Evolutionary conservation across 2,329 filamentous ascomycete species (phyloP), one percentile per base, ranked within the genome.

Genomic region (Trichoderma afroharzianum): DNA sequence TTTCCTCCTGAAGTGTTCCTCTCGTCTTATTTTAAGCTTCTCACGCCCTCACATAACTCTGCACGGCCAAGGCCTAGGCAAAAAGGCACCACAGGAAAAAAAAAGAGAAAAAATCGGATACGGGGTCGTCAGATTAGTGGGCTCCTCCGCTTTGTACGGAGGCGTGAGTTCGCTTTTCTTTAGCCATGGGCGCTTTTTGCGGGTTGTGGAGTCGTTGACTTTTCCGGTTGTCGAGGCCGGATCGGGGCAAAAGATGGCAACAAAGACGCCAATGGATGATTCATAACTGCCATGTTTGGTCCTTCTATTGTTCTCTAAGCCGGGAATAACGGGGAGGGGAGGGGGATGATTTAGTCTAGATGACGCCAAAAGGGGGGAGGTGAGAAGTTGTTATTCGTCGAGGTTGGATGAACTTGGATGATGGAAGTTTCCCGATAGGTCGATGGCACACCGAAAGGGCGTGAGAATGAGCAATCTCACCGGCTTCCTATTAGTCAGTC

Each of bases 221-320:
- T 24, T 57, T 43, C 36, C n/a, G 47, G 47, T 24, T 24, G 24
- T 33, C 9, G 14, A 67, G 30, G 30, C 66, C 66, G 32, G 9
- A 62, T 69, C 66, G 66, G 66, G 66, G 66, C 66, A 69, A 69
- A 69, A 62, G 43, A 61, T 30, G 39, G 39, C 66, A 69, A 69
- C 36, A 36, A 36, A 28, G 66, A 62, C 66, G 66, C 66, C 66
- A 64, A 47, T 47, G 55, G 14, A 58, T 32, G 57, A 28, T 53
- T 62, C 39, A 62, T 30, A n/a, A 24, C n/a, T 24, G n/a, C 47
- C 47, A 32, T 59, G 28, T 30, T 30, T 58, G 26, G 50, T 28
- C 9, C 8, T 59, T 59, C 18, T n/a, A 12, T 59, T 30, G 28
- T 30, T 59, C 28, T 58, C 18, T 33, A 30, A 1, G 18, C 30